Base-by-base conservation (phyloP, 2,329 filamentous ascomycete species). In the Coniosporium uncinatum region DNA sequence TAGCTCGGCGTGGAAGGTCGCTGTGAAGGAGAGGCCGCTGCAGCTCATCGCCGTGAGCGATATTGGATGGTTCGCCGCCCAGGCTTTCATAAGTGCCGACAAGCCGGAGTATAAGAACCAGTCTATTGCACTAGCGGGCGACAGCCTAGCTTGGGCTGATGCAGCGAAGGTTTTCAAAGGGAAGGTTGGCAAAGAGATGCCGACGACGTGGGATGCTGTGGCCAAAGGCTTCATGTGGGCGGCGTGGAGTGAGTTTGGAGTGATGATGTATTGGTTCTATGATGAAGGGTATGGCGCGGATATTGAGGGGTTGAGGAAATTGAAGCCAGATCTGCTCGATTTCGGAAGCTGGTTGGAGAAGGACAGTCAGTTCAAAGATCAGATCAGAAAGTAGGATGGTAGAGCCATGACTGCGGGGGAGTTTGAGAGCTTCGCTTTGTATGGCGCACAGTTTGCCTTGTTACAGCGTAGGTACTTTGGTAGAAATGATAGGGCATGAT, bases 11-110 rank as follows among this genome's bases (percentile, higher is more conserved):
- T 66, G 69, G 53, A 56, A 64, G 27, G 58, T 63, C 27, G 58
- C 56, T 1, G 42, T 74, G 14, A 39, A 39, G 27, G 64, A 58
- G 1, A 71, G 69, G 44, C 54, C 62, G 2, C 48, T 72, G 17
- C 60, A 66, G 43, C 61, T 61, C 55, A 49, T 66, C 8, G 55
- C 59, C 0, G 52, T 55, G 6, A 64, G 59, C 13, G 75, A 79
- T 46, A 77, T 78, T 43, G 75, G 75, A 0, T 49, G 59, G 17
- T 71, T 78, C 40, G 75, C 62, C 2, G 71, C 72, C 0, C 55
- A 65, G 36, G 71, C 71, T 0, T 74, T 78, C 43, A 42, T 64
- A 4, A 54, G 71, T 3, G 62, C 68, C 2, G 53, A 67, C 1
- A 29, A 8, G 8, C n/a, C n/a, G n/a, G 52, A 64, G 32, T 78